Percentiles rank a stretch among this genome's conserved stretches.
Conservation (phyloP, 2,329 filamentous ascomycete species). For the Pyricularia pennisetigena region DNA sequence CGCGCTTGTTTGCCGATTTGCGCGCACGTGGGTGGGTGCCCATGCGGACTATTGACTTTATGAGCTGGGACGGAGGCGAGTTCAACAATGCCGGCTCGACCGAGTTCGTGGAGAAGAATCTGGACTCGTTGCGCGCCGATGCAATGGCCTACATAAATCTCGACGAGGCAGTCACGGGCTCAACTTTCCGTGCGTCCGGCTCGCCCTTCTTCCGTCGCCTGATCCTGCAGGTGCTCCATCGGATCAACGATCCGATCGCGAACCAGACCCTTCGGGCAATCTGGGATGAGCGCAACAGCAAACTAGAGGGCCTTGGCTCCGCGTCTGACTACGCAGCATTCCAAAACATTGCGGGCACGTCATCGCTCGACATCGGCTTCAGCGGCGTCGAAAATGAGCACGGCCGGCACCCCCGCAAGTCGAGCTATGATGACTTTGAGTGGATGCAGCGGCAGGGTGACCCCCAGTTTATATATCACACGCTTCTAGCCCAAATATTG, state of each 20-base stretch:
- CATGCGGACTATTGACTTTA: constrained; percentile 89
- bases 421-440: constrained; percentile 82
- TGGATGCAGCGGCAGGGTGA: constrained; percentile 78
- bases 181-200: constrained; percentile 65
- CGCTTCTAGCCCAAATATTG: constrained; percentile 67
- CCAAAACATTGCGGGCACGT: constrained; percentile 81
- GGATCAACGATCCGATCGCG: constrained; percentile 60
- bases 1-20: constrained; percentile 74
- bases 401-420: constrained; percentile 60
- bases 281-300: constrained; percentile 57
- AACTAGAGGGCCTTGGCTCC: constrained; percentile 60
- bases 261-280: constrained; percentile 66
- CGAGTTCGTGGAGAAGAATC: constrained; percentile 83
- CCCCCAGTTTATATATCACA: constrained; percentile 74
- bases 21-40: constrained; percentile 75
- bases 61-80: constrained; percentile 89
- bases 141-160: constrained; percentile 88
- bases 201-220: constrained; percentile 71
- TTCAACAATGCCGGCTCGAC: constrained; percentile 94
- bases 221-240: constrained; percentile 62
- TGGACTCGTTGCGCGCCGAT: constrained; percentile 61
- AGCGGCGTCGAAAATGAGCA: constrained; percentile 11
- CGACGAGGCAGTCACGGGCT: constrained; percentile 69
- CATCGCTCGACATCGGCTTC: constrained; percentile 80
- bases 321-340: constrained; percentile 83